Evolutionary conservation across 2,329 filamentous ascomycete genomes (phyloP), one percentile per base, ranked within the genome.

Genomic region (Paracoccidioides brasiliensis): DNA sequence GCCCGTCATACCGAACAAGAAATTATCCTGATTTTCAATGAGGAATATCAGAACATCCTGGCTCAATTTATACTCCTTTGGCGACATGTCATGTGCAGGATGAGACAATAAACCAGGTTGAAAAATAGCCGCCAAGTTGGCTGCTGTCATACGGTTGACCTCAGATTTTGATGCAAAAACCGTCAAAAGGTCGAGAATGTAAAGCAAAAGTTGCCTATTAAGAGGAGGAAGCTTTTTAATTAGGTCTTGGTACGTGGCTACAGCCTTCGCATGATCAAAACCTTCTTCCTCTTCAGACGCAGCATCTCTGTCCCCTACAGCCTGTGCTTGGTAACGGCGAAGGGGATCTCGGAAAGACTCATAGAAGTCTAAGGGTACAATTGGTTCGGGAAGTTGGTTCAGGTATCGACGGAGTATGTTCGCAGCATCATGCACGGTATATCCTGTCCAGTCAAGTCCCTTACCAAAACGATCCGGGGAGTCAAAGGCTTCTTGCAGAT

Each of bases 11-110:
- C 93, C 93, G 61, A 98, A 94, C 61, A 98, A 76, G 76, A 98
- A 98, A 70, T 95, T 88, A 66, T 98, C 93, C 69, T 98, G 93
- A 65, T 98, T 95, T 67, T 97, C 90, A 62, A 98, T 98, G 63
- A 98, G 75, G 70, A 98, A 98, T 52, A 98, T 95, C 60, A 98
- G 80, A 22, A 98, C 91, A 64, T 93, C 91, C 76, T 98, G 93
- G 67, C 94, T 97, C 5, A 98, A 76, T 37, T 89, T 84, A 69
- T 98, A 98, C 67, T 97, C 91, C 56, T 87, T 82, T 0, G 93
- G 93, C 0, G 89, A 85, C 91, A 98, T 97, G 66, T 95, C 90
- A 69, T 98, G 93, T 57, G 81, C 77, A 0, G 93, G 93, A 69
- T 98, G 93, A 2, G 90, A 96, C 12, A 98, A 79, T 74, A 98